Conservation (phyloP, 2,329 filamentous ascomycete species). For the Aspergillus jensenii region DNA sequence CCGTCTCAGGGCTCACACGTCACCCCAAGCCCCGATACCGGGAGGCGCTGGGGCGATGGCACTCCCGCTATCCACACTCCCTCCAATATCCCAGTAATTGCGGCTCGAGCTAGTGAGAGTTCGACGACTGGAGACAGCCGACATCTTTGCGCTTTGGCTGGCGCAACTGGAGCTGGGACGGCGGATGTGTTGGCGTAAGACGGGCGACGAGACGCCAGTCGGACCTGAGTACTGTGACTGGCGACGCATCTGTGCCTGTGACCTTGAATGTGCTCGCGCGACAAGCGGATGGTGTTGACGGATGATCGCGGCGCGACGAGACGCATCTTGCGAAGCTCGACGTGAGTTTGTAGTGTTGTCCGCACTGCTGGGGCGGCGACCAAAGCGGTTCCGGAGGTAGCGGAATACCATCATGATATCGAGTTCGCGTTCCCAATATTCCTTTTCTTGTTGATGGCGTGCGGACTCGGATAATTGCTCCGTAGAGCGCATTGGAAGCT, state of each 20-base stretch:
- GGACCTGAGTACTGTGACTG: slow-evolving; percentile 36
- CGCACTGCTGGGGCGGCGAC: slow-evolving; percentile 46
- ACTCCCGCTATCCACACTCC: slow-evolving; percentile 73
- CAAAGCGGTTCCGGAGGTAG: slow-evolving; percentile 76
- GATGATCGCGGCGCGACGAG: slow-evolving; percentile 78
- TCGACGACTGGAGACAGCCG: slow-evolving; percentile 65
- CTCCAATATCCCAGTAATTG: slow-evolving; percentile 91
- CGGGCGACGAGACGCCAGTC: slow-evolving; percentile 32
- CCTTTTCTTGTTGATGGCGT: slow-evolving; percentile 56
- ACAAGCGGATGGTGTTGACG: slow-evolving; percentile 87
- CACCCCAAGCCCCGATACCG: slow-evolving; percentile 76
- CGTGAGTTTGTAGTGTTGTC: slow-evolving; percentile 38
- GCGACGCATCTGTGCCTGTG: slow-evolving; percentile 56
- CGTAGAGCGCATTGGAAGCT: slow-evolving; percentile 26
- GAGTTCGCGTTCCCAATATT: slow-evolving; percentile 92
- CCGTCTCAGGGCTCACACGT: slow-evolving; percentile 35
- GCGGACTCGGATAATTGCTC: slow-evolving; percentile 37
- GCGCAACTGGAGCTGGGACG: slow-evolving; percentile 69
- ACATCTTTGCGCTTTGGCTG: slow-evolving; percentile 80
- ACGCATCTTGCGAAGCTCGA: slow-evolving; percentile 60
- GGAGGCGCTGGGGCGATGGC: slow-evolving; percentile 67
- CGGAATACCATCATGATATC: slow-evolving; percentile 90
- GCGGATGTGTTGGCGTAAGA: slow-evolving; percentile 46
- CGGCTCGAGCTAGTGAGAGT: slow-evolving; percentile 63
- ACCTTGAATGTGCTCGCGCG: slow-evolving; percentile 51